Percentiles rank a stretch among this genome's conserved stretches.
Evolutionary conservation across 2,329 filamentous ascomycete species (phyloP).

Genomic region (Emmonsiellopsis sp.): DNA sequence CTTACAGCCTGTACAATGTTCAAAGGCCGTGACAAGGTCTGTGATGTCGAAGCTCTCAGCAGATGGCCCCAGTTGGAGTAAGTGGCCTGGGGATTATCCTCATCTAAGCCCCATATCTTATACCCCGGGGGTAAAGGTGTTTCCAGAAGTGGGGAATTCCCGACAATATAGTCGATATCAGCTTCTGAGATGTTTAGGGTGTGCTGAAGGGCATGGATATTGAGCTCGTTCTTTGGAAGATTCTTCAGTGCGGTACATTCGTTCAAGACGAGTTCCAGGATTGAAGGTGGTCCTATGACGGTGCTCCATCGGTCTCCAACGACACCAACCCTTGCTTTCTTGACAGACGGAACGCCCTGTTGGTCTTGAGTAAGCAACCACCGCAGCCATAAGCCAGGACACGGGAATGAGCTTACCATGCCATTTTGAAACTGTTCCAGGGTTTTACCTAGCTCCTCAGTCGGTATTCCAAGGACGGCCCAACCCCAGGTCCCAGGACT

Average conservation of each 20-base stretch:
- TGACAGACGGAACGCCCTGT: neutral
- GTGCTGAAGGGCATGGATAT: slow-evolving; percentile 8
- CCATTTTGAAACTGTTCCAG: slow-evolving; percentile 10
- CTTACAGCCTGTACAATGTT: slow-evolving; percentile 1
- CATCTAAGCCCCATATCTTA: slow-evolving; percentile 3
- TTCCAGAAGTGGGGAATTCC: neutral
- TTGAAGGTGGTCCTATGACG: slow-evolving; percentile 8
- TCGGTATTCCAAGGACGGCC: slow-evolving; percentile 8
- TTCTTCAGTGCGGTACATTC: slow-evolving; percentile 5
- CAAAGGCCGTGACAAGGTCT: slow-evolving; percentile 1
- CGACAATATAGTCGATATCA: slow-evolving; percentile 9
- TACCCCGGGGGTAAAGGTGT: slow-evolving; percentile 1
- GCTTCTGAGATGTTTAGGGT: slow-evolving; percentile 7
- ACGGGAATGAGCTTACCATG: slow-evolving; percentile 2
- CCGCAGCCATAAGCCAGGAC: no score
- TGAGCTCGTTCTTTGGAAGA: slow-evolving; percentile 8
- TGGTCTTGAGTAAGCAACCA: no score
- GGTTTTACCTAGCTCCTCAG: slow-evolving; percentile 7
- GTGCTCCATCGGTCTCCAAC: slow-evolving; percentile 9
- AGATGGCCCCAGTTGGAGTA: slow-evolving; percentile 6
- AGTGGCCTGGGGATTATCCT: slow-evolving; percentile 1
- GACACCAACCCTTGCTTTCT: slow-evolving; percentile 7
- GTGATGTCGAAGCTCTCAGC: slow-evolving; percentile 2
- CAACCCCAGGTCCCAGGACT: slow-evolving; percentile 10
- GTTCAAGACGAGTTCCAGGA: slow-evolving; percentile 7